phyloP scores from a whole-genome alignment of 306 rosid species.

The Fagus sylvatica region DNA sequence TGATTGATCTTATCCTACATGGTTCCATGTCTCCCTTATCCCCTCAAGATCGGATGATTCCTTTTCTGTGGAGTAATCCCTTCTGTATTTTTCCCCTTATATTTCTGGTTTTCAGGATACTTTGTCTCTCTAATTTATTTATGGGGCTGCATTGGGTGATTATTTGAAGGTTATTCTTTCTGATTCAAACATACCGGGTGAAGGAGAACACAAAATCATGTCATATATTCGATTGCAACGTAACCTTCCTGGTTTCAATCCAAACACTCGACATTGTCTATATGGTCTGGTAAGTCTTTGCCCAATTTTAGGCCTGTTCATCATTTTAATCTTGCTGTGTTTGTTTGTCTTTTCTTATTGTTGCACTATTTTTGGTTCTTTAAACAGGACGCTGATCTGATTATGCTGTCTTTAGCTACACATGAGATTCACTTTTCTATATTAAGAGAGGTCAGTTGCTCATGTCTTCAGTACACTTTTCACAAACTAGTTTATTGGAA shows the following conservation, averaged over 20 bases:
- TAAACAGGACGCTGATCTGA: conserved; percentile 92
- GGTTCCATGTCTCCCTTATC: conserved; percentile 28
- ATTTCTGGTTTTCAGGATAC: conserved; percentile 56
- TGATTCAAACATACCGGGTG: conserved; percentile 95
- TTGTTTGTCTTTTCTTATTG: conserved; percentile 1
- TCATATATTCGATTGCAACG: conserved; percentile 81
- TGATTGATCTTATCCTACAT: conserved; percentile 29
- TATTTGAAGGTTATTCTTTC: conserved; percentile 96
- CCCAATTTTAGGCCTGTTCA: conserved; percentile 19
- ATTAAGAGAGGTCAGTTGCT: conserved; percentile 85
- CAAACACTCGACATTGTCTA: conserved; percentile 82
- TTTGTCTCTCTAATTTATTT: conserved; percentile 59
- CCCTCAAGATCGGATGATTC: conserved; percentile 41
- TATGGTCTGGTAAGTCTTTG: conserved; percentile 84
- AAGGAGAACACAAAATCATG: conserved; percentile 97
- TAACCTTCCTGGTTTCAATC: conserved; percentile 77
- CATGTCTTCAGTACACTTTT: conserved; percentile 18
- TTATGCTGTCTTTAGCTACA: conserved; percentile 91
- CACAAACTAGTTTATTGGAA: conserved; percentile 28
- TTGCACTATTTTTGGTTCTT: conserved; percentile 16
- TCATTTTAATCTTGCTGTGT: neutral
- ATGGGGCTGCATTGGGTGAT: conserved; percentile 64
- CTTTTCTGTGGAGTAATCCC: conserved; percentile 47
- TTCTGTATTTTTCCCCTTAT: conserved; percentile 40
- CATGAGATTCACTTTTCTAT: conserved; percentile 95